Conservation (phyloP, 108 stramenopile genomes). For the Skeletonema tropicum region DNA sequence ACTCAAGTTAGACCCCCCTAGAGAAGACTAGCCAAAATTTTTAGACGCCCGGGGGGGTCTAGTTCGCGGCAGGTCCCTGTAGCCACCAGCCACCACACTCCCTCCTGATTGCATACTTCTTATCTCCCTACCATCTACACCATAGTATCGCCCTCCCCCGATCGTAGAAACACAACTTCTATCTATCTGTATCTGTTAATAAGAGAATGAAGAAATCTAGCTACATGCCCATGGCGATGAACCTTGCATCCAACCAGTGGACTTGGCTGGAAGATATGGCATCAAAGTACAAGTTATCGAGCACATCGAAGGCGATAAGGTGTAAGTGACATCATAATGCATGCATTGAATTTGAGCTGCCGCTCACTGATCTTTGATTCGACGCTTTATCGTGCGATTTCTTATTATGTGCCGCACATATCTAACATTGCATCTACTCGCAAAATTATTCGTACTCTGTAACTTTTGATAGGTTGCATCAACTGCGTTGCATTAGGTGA, state of each 20-base stretch:
- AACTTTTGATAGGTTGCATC: constrained; percentile 15
- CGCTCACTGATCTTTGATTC: not conserved
- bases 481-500: constrained; percentile 33
- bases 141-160: too few relatives aligned
- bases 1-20: too few relatives aligned
- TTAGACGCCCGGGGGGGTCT: too few relatives aligned
- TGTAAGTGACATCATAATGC: not conserved
- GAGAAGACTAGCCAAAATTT: too few relatives aligned
- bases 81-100: too few relatives aligned
- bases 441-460: not conserved
- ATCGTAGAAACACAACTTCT: too few relatives aligned
- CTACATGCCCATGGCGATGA: constrained; percentile 1
- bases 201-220: not conserved
- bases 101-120: too few relatives aligned
- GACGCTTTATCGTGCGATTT: not conserved
- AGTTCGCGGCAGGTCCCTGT: too few relatives aligned
- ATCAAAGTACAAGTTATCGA: constrained; percentile 20
- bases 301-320: constrained; percentile 29
- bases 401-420: not conserved
- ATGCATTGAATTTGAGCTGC: not conserved
- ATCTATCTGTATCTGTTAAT: too few relatives aligned
- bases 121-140: too few relatives aligned
- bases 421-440: not conserved
- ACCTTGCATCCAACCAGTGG: constrained; percentile 12
- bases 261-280: constrained; percentile 31